Evolutionary conservation across 257 asterid genomes (phyloP), one percentile per base, ranked within the genome.

Genomic region (Solanum paucissectum): DNA sequence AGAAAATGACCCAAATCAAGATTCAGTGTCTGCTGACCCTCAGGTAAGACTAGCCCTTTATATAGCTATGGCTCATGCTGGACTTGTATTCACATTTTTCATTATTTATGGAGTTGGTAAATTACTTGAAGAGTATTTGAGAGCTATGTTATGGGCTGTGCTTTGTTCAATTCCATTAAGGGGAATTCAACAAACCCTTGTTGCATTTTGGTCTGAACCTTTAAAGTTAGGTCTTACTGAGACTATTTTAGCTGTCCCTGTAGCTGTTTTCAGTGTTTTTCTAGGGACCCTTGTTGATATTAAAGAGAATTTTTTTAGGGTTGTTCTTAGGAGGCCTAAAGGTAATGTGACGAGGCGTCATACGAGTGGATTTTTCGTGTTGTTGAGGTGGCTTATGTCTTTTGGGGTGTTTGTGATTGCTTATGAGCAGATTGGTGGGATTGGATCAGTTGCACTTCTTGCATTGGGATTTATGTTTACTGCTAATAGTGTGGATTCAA

Each of bases 41-140:
- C 99, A 97, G 99, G 98, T 96, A 83, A 94, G 99, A 87, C 94
- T 97, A 40, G 98, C 99, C 55, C 92, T 97, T 85, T 97, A 94
- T 93, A 97, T 96, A 91, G 93, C 99, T 90, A 95, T 97, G 99
- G 99, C 99, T 25, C 99, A 97, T 88, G 98, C 96, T 20, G 98
- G 98, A 6, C 89, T 97, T 23, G 98, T 95, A 33, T 91, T 97
- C 89, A 85, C 93, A 14, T 83, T 96, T 44, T 92, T 96, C 77
- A 87, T 93, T 40, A 92, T 97, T n/a, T 97, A 91, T 85, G 98
- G 94, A 10, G 95, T 97, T 44, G 93, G 92, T 76, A 96, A 92
- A 84, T 94, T 97, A 82, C 96, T 97, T 9, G 95, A 95, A 86
- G 95, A 95, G 90, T 97, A 96, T 89, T 73, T 95, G 69, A 87